Evolutionary conservation across 257 asterid genomes (phyloP).

Genomic region (Primulina eburnea): DNA sequence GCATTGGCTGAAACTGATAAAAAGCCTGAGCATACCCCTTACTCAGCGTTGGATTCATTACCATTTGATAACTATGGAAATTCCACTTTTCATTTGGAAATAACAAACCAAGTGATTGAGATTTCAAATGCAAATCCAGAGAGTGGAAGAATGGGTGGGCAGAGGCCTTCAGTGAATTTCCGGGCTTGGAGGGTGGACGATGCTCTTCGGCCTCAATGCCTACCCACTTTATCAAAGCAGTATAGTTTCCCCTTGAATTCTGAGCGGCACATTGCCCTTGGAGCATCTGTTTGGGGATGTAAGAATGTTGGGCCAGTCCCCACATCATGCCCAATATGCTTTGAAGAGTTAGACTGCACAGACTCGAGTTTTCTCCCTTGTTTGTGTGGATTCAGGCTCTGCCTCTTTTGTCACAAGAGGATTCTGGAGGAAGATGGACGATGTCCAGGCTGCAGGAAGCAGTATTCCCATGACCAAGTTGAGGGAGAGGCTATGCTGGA

Average conservation of each 20-base stretch:
- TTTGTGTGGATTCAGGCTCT: constrained; percentile 85
- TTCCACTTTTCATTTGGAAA: constrained; percentile 23
- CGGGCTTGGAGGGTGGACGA: constrained; percentile 90
- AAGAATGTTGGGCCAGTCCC: constrained; percentile 44
- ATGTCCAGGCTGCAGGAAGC: constrained; percentile 92
- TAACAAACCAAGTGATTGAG: constrained; percentile 18
- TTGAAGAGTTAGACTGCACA: constrained; percentile 80
- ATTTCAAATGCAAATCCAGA: constrained; percentile 36
- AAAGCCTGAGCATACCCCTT: constrained; percentile 34
- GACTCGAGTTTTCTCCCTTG: constrained; percentile 86
- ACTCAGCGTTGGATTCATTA: constrained; percentile 24
- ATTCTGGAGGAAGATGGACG: constrained; percentile 90
- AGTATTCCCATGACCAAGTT: constrained; percentile 41
- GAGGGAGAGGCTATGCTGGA: constrained; percentile 58
- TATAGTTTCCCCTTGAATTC: constrained; percentile 58
- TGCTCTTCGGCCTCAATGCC: constrained; percentile 76
- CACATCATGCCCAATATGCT: constrained; percentile 81
- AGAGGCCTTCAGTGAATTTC: constrained; percentile 34
- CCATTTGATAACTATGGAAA: constrained; percentile 28
- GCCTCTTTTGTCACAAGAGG: constrained; percentile 95
- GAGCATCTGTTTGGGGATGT: constrained; percentile 56
- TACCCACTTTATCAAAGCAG: constrained; percentile 76
- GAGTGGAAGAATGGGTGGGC: constrained; percentile 30
- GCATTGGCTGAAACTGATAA: constrained; percentile 72
- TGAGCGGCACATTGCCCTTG: constrained; percentile 44